A percentile compares a stretch with the other conserved stretches of the same genome.
Conservation (phyloP, 257 asterid genomes). For the Solanum tarapatanum region DNA sequence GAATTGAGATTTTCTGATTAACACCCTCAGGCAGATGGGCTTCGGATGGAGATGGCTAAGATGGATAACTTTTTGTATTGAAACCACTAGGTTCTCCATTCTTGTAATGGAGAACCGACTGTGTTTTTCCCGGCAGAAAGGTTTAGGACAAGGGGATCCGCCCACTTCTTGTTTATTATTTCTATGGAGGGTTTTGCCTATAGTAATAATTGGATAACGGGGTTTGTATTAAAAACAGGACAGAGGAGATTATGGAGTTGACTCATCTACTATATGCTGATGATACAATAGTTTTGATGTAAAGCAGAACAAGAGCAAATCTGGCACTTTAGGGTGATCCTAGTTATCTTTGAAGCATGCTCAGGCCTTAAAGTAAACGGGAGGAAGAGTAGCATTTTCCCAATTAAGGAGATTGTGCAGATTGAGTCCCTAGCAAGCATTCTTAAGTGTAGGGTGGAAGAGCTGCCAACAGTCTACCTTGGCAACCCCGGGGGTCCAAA, state of each 20-base stretch:
- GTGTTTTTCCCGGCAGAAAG: not conserved
- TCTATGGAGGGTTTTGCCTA: not conserved
- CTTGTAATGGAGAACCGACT: no score
- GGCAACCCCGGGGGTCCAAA: not conserved
- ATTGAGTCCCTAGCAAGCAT: not conserved
- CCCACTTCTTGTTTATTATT: not conserved
- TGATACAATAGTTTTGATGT: not conserved
- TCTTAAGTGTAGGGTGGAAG: not conserved
- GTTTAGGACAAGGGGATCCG: not conserved
- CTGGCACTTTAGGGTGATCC: not conserved
- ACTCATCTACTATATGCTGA: not conserved
- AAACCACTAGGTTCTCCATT: not conserved
- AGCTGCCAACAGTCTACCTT: not conserved
- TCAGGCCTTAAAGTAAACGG: not conserved
- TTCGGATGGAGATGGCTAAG: not conserved
- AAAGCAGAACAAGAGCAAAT: not conserved
- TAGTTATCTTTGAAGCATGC: not conserved
- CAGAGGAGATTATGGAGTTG: not conserved
- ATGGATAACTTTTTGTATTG: not conserved
- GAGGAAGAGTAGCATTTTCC: not conserved
- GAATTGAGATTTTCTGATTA: not conserved
- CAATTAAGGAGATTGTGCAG: not conserved
- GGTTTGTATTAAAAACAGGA: not conserved
- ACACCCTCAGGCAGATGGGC: not conserved
- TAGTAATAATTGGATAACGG: not conserved